A percentile compares a stretch with the other conserved stretches of the same genome.
These are phyloP conservation scores for Fusarium pseudograminearum DNA, from an alignment of 2,329 filamentous ascomycete genomes.

Conservation along the genomic window DNA sequence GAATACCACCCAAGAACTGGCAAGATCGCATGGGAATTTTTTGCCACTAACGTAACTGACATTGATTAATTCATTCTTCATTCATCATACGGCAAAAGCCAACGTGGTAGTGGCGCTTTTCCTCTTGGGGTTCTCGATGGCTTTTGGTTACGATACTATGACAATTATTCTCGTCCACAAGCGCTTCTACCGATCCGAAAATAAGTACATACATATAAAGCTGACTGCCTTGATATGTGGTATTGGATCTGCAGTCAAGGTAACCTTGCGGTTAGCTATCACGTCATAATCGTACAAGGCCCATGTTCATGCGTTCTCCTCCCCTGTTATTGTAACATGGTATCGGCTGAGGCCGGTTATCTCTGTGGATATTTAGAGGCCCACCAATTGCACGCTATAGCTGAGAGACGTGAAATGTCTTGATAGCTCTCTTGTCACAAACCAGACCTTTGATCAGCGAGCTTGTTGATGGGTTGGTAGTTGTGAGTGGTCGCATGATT, in stretches of 20 bases:
- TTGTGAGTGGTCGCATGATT: slow-evolving; percentile 57
- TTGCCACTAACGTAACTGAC: background rate
- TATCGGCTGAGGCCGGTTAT: background rate
- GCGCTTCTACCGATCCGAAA: background rate
- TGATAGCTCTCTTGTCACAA: background rate
- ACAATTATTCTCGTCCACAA: background rate
- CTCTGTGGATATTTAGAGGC: background rate
- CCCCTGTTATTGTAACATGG: background rate
- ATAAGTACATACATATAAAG: too few relatives aligned
- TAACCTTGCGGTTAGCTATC: background rate
- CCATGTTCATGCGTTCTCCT: slow-evolving; percentile 5
- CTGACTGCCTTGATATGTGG: background rate
- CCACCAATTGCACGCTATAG: background rate
- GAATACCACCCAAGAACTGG: background rate
- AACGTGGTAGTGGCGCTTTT: background rate
- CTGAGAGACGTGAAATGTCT: too few relatives aligned
- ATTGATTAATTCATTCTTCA: background rate
- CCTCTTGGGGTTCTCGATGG: background rate
- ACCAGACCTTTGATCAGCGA: background rate
- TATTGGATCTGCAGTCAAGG: background rate
- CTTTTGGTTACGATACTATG: background rate
- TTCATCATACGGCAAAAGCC: background rate
- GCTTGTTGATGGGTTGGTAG: slow-evolving; percentile 44
- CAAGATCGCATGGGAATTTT: background rate
- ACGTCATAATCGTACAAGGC: slow-evolving; percentile 20